Percentiles rank a stretch among this genome's conserved stretches.
phyloP scores from a whole-genome alignment of 768 basidiomycete genomes.

The Sarcomyxa edulis region DNA sequence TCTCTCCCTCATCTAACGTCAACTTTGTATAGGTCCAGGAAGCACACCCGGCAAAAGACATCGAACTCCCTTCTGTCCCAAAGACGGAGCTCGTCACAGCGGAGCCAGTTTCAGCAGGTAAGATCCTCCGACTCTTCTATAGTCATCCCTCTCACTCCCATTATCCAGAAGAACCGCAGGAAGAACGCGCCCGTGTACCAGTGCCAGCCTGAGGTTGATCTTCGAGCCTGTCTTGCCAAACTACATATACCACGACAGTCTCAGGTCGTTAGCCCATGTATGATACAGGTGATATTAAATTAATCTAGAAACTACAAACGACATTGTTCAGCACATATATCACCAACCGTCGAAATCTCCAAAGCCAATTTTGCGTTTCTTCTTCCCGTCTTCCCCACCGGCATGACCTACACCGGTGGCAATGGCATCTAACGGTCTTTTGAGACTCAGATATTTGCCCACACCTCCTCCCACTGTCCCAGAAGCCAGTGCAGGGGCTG shows the following conservation, averaged over 20 bases:
- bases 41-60: conserved; percentile 16
- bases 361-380: conserved; percentile 83
- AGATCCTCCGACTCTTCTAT: conserved; percentile 20
- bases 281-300: no score
- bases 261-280: no score
- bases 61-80: conserved; percentile 54
- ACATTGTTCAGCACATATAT: no score
- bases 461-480: conserved; percentile 44
- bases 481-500: conserved; percentile 21
- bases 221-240: no score
- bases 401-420: conserved; percentile 8
- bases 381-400: conserved; percentile 50
- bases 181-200: conserved; percentile 21
- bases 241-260: no score
- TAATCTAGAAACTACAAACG: no score
- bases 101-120: conserved; percentile 14
- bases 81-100: conserved; percentile 30
- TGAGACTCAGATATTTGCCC: conserved; percentile 74
- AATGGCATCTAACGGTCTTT: conserved; percentile 32
- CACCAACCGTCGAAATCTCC: conserved; percentile 89
- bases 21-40: conserved; percentile 23
- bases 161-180: conserved; percentile 6
- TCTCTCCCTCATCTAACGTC: conserved; percentile 1
- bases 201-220: conserved; percentile 25
- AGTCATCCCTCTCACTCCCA: conserved; percentile 5